Percentiles rank a stretch among this genome's conserved stretches.
Evolutionary conservation across 2,329 filamentous ascomycete genomes (phyloP).

Genomic region (Teratosphaeria epicoccoides): DNA sequence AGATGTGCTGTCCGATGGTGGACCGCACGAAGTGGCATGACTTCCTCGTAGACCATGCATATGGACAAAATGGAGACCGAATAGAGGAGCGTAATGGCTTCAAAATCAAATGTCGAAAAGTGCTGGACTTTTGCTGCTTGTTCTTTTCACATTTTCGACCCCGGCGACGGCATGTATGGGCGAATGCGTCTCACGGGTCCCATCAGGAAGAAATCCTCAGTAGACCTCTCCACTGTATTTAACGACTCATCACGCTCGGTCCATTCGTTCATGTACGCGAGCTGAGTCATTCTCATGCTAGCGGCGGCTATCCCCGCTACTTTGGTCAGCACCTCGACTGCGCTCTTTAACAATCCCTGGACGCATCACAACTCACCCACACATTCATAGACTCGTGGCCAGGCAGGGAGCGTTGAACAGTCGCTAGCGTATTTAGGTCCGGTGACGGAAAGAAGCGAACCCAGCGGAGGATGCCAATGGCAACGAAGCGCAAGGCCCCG

Average conservation of each 20-base stretch:
- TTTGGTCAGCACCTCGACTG: neutral
- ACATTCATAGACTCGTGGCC: no score
- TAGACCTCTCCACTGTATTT: no score
- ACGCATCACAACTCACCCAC: neutral
- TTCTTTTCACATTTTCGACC: no score
- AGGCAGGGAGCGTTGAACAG: no score
- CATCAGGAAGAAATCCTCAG: no score
- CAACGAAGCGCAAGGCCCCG: slow-evolving; percentile 31
- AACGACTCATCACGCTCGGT: no score
- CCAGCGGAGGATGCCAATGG: slow-evolving; percentile 14
- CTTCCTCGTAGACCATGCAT: neutral
- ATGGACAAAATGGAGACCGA: neutral
- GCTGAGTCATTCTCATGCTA: neutral
- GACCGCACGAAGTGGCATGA: neutral
- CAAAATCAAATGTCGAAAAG: no score
- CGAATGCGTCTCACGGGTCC: no score
- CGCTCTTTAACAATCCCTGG: neutral
- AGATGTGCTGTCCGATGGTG: slow-evolving; percentile 10
- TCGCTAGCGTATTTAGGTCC: neutral
- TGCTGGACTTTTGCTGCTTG: no score
- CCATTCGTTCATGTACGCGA: no score
- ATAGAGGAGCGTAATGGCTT: neutral
- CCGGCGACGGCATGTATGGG: no score
- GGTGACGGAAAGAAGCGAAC: neutral
- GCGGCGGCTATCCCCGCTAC: neutral